Evolutionary conservation across 108 stramenopile genomes (phyloP), one percentile per base, ranked within the genome.

Genomic region (Fragilaria radians): DNA sequence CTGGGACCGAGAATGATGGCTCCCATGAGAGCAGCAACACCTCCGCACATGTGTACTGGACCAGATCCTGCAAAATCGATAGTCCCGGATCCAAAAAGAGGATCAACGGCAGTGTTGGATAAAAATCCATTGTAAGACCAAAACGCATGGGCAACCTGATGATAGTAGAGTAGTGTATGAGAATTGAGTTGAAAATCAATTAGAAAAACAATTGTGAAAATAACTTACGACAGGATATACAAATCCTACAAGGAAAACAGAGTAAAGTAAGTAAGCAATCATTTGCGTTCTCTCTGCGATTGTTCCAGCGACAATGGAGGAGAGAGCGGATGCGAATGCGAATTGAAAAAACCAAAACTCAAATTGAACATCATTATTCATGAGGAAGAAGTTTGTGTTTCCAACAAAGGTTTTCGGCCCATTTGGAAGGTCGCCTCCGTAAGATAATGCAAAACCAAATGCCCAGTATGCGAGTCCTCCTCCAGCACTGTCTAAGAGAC

Each of bases 11-110:
- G 66, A 46, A 86, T 70, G 64, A 67, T 73, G 28, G 74, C 58
- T 31, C 72, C 69, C 24, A 91, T 61, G 4, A 95, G 70, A 21
- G 85, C 84, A 21, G 84, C 76, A 30, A 68, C 47, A 25, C 90
- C 91, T 46, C 89, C 79, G 32, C 67, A 68, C 79, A 85, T 81
- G 76, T 92, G 86, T 19, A 89, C 85, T 2, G 81, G 78, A 4
- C 87, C 83, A n/a, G 78, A 80, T 28, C 92, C 92, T 34, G 89
- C 88, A 45, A 89, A 70, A 59, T 94, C 89, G 52, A 83, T 76
- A 31, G 73, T 71, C 28, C 89, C 95, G 25, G 70, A 60, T 32
- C 64, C 79, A 62, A 67, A 78, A 0, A 78, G 62, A 24, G 84
- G 84, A 4, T 89, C 80, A 24, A 34, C 48, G 4, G 73, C 59